Evolutionary conservation across 2,329 filamentous ascomycete genomes (phyloP).

Genomic region (Colletotrichum sp.): DNA sequence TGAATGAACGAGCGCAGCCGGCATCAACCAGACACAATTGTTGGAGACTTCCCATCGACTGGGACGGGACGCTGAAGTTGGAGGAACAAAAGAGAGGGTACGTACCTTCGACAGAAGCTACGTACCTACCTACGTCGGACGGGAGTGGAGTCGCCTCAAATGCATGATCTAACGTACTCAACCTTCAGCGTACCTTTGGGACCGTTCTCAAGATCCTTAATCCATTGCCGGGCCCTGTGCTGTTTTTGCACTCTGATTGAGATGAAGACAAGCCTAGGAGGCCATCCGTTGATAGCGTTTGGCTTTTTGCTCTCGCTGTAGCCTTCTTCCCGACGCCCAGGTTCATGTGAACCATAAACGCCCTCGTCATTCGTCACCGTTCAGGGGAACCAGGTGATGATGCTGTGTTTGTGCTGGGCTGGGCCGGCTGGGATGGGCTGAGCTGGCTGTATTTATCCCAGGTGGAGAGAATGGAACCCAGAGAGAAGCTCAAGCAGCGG

Average conservation of each 20-base stretch:
- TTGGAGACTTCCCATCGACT: constrained; percentile 7
- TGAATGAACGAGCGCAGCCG: constrained; percentile 13
- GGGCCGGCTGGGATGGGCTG: background rate
- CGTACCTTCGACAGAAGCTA: background rate
- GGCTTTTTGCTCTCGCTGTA: background rate
- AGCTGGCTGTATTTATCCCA: background rate
- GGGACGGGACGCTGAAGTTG: constrained; percentile 4
- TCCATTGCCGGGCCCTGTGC: background rate
- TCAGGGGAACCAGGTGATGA: background rate
- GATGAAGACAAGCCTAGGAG: background rate
- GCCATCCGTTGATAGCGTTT: background rate
- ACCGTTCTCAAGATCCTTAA: constrained; percentile 8
- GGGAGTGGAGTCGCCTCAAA: constrained; percentile 14
- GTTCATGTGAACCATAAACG: background rate
- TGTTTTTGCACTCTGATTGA: background rate
- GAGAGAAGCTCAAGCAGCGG: background rate
- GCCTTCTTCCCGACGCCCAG: background rate
- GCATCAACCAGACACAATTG: constrained; percentile 18
- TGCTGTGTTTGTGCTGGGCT: background rate
- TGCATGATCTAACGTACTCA: constrained; percentile 20
- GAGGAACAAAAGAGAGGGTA: constrained; percentile 5
- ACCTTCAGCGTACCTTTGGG: constrained; percentile 19
- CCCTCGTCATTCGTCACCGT: background rate
- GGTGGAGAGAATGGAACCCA: background rate
- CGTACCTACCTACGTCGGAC: background rate